A percentile compares a stretch with the other conserved stretches of the same genome.
These are phyloP conservation scores for Pluteus cervinus DNA, from an alignment of 768 basidiomycete genomes.

Conservation along the genomic window DNA sequence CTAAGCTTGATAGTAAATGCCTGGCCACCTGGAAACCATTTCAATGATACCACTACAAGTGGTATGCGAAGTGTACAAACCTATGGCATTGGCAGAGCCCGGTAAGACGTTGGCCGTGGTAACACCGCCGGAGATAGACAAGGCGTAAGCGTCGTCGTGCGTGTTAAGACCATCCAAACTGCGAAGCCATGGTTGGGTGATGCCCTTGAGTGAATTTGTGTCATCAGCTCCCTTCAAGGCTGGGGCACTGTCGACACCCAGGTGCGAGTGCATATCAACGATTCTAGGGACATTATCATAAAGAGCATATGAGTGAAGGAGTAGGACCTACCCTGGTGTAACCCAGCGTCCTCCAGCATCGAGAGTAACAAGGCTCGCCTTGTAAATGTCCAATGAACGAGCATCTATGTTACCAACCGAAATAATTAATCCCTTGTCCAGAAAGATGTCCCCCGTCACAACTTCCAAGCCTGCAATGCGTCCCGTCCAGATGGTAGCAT, in stretches of 20 bases:
- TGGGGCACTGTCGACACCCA: constrained; percentile 31
- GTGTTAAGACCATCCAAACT: constrained; percentile 73
- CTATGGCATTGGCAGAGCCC: constrained; percentile 62
- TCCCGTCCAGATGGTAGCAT: constrained; percentile 67
- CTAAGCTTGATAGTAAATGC: constrained; percentile 81
- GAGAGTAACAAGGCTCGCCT: constrained; percentile 32
- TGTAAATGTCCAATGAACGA: constrained; percentile 13
- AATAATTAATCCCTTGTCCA: constrained; percentile 54
- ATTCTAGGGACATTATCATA: constrained; percentile 15
- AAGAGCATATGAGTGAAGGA: constrained; percentile 1
- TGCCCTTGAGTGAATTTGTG: constrained; percentile 44
- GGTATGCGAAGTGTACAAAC: constrained; percentile 15
- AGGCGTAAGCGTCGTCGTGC: constrained; percentile 61
- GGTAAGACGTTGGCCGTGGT: constrained; percentile 72
- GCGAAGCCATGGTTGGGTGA: constrained; percentile 51
- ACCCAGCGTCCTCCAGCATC: constrained; percentile 67
- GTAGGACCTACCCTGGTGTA: constrained; percentile 47
- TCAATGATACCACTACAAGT: constrained; percentile 2
- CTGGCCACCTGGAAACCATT: constrained; percentile 52
- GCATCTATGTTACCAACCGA: constrained; percentile 38
- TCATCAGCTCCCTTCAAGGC: constrained; percentile 34
- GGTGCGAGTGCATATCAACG: constrained; percentile 49
- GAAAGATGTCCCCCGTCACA: constrained; percentile 48
- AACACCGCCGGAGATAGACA: constrained; percentile 72
- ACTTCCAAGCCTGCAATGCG: constrained; percentile 47